These are phyloP conservation scores for Eucalyptus tenuipes DNA, from an alignment of 345 rosid species.

Conservation along the genomic window DNA sequence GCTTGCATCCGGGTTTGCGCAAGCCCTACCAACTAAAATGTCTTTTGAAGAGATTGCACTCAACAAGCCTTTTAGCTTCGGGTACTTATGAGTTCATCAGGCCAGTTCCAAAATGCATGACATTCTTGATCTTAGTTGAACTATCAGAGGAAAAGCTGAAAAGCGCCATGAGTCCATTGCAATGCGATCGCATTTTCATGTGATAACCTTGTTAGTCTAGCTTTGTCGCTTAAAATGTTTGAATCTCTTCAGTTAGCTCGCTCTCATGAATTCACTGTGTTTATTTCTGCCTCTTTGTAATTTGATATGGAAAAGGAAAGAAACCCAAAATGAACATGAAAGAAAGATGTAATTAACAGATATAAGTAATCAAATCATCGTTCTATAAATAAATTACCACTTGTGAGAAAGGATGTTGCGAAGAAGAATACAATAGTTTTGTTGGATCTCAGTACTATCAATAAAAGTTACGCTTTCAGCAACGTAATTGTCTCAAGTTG, in stretches of 20 bases:
- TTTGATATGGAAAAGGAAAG: neutral
- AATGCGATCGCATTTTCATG: neutral
- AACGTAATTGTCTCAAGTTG: neutral
- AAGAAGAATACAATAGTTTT: neutral
- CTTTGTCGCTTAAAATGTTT: neutral
- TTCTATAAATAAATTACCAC: neutral
- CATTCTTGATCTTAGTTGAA: neutral
- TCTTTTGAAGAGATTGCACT: neutral
- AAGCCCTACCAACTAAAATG: neutral
- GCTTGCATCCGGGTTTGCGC: neutral
- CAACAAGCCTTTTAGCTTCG: neutral
- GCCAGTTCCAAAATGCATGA: neutral
- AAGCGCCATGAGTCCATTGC: neutral
- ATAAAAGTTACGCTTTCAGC: neutral
- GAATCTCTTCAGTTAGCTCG: neutral
- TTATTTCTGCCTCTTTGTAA: neutral
- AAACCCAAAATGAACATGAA: neutral
- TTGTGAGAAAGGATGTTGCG: neutral
- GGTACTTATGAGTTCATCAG: neutral
- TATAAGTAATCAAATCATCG: neutral
- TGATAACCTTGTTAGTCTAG: neutral
- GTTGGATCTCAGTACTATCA: neutral
- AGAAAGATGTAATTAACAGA: neutral
- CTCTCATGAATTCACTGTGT: neutral
- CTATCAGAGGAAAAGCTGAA: neutral